These are phyloP conservation scores for Drosera capensis DNA, from an alignment of 148 eudicot genomes.

Conservation along the genomic window DNA sequence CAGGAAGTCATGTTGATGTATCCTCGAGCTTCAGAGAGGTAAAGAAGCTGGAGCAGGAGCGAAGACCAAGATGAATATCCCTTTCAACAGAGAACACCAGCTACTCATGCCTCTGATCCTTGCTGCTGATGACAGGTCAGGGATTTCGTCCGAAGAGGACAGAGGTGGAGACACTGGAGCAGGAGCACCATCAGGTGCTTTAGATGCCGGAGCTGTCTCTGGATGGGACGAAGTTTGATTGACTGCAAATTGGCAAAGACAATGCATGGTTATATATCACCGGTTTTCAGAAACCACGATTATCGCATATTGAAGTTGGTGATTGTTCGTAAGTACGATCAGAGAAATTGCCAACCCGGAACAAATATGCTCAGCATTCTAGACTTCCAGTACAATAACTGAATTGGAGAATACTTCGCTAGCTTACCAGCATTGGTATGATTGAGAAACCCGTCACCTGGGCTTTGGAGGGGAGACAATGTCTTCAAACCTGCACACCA, in stretches of 20 bases:
- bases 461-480: background rate
- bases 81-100: background rate
- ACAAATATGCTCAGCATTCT: background rate
- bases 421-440: background rate
- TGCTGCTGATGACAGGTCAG: background rate
- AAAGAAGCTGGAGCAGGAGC: background rate
- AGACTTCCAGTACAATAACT: background rate
- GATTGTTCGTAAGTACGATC: too few relatives aligned
- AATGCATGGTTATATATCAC: too few relatives aligned
- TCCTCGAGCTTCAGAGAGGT: background rate
- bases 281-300: too few relatives aligned
- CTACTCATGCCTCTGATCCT: background rate
- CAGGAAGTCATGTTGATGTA: background rate
- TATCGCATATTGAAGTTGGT: too few relatives aligned
- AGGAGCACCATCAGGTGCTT: background rate
- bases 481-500: background rate
- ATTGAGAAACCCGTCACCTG: conserved; percentile 1
- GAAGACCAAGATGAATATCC: background rate
- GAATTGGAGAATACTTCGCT: background rate
- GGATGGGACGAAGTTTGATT: background rate
- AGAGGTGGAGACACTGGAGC: background rate
- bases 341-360: background rate
- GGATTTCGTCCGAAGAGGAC: background rate
- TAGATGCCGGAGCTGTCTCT: background rate
- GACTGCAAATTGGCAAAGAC: background rate